Base-by-base conservation (phyloP, 768 basidiomycete genomes). In the Rhodotorula diobovata region DNA sequence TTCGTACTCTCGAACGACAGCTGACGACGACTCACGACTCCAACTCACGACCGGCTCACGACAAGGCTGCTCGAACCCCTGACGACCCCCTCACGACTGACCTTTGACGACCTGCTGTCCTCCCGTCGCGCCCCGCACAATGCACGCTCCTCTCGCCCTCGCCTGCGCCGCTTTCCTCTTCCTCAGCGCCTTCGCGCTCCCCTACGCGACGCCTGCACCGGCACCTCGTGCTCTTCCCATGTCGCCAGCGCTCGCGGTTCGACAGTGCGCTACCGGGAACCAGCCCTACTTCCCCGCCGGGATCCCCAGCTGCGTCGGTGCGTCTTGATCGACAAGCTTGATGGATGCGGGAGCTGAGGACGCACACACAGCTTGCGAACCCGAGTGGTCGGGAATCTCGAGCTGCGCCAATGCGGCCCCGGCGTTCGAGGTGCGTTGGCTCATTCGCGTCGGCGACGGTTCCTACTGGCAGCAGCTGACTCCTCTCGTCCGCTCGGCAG, bases 261-360 rank as follows among this genome's bases (percentile, higher is more conserved):
- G 48, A 2, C 41, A 57, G 18, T 66, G 62, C 51, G 39, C 50
- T 18, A 30, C 30, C 35, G 59, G 54, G 5, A 53, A 41, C 48
- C 37, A 51, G 18, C 71, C 71, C 0, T 65, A 68, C 58, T 72
- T 72, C 30, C 67, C 67, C 2, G 1, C n/a, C 9, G 71, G 68
- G 2, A 68, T 72, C 16, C 54, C 67, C 14, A 61, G 63, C 7
- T 72, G 71, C 48, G 63, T 56, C 18, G 67, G 71, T 72, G 46
- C 43, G 71, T 63, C 46, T 6, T n/a, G n/a, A n/a, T 46, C 46
- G 15, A 2, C 46, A 46, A 12, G 4, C 41, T 30, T 34, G 7
- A 15, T 10, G 15, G 2, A n/a, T n/a, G n/a, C n/a, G n/a, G 35
- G 4, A 50, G 3, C 15, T 43, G 12, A 28, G 41, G 2, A 25